Evolutionary conservation across 345 rosid genomes (phyloP), one percentile per base, ranked within the genome.

Genomic region (Aegle marmelos): DNA sequence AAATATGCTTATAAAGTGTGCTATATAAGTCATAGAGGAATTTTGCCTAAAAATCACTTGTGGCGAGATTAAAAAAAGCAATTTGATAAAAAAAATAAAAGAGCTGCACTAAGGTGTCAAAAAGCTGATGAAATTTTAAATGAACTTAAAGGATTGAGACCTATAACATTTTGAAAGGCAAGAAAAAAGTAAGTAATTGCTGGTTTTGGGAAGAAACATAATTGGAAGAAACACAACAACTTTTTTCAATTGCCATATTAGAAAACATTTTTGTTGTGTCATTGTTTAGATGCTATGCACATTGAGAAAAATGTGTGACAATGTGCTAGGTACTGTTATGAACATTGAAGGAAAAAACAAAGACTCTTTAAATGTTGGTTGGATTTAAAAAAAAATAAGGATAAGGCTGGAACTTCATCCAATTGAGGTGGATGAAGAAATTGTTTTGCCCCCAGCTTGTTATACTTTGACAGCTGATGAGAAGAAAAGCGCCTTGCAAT

Each of bases 261-360:
- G 74, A 34, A 54, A 1, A 36, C 21, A 3, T 25, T 41, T 0
- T 11, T 72, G 5, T 37, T 78, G 21, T 19, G 34, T 7, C 65
- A 57, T 9, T 70, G 59, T 21, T 62, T 81, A 9, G 71, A 82
- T 69, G 72, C 31, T 1, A 78, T 78, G 56, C 76, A 78, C 6
- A 66, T 68, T 13, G 78, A 76, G 39, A 79, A 72, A 9, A 79
- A 68, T 56, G 3, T 83, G 45, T 39, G 73, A 73, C 17, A 83
- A 64, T 69, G 17, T 73, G 0, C 13, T 76, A 5, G 56, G 69
- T 1, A 77, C 79, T 1, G 0, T 83, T 2, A 19, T 80, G 41
- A 69, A 80, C 34, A 4, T 73, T 0, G 21, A 77, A 10, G 68
- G 72, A 0, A 83, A 73, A 7, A 57, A 6, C 0, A 80, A 79